Evolutionary conservation across 2,329 filamentous ascomycete species (phyloP).

Genomic region (Pseudogymnoascus sp.): DNA sequence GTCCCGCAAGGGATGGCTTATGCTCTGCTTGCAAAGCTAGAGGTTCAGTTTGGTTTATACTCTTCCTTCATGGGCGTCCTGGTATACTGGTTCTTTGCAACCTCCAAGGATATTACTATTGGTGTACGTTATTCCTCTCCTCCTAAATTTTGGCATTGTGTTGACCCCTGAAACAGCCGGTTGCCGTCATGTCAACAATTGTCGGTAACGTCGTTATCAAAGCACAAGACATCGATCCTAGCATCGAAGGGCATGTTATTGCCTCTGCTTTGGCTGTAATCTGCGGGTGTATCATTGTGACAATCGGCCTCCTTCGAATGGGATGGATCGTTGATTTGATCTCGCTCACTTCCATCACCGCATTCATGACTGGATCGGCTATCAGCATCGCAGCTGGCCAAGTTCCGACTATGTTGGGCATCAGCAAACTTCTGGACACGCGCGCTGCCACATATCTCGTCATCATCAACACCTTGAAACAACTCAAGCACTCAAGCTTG

Average conservation of each 20-base stretch:
- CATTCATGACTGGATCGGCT: constrained; percentile 95
- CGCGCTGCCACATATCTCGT: constrained; percentile 73
- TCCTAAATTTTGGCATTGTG: neutral
- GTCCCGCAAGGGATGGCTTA: constrained; percentile 98
- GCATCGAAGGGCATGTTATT: constrained; percentile 56
- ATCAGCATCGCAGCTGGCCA: constrained; percentile 83
- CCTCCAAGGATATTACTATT: constrained; percentile 97
- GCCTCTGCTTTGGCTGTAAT: constrained; percentile 75
- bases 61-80: constrained; percentile 94
- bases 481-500: constrained; percentile 58
- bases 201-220: constrained; percentile 72
- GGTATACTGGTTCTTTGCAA: constrained; percentile 96
- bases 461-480: constrained; percentile 73
- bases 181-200: constrained; percentile 90
- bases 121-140: constrained; percentile 51
- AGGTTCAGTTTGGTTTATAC: constrained; percentile 78
- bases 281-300: constrained; percentile 66
- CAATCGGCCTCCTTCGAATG: constrained; percentile 69
- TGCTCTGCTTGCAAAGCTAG: constrained; percentile 72
- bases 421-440: constrained; percentile 52
- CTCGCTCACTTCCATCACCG: constrained; percentile 78
- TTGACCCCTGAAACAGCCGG: constrained; percentile 50
- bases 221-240: constrained; percentile 48
- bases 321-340: constrained; percentile 94
- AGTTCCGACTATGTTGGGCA: constrained; percentile 72